Base-by-base conservation (phyloP, 2,329 filamentous ascomycete species). In the Venturia pyrina region DNA sequence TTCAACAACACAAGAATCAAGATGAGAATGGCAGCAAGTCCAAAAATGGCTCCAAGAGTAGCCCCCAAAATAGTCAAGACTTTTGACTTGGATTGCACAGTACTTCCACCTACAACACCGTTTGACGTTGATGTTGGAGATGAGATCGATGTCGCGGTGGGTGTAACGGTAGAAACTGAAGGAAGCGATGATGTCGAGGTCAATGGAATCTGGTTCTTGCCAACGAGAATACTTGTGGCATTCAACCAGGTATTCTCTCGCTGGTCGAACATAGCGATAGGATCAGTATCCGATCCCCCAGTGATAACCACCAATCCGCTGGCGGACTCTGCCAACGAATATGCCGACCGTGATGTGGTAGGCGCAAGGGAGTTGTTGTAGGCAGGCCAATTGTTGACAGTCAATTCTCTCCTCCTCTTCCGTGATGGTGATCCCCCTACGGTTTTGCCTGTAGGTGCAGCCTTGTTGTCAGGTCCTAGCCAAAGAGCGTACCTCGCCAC, bases 281-380 rank as follows among this genome's bases (percentile, higher is more conserved):
- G 83, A 67, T 89, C 83, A 1, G 88, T 78, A 6, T 79, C 76
- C 70, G 84, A 86, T 34, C 92, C 92, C 57, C 92, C 90, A n/a
- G 88, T 86, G 67, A 96, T 86, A 17, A 95, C 89, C 1, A 93
- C 85, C 69, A 88, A 78, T 3, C 89, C 90, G 68, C 84, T 76
- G 1, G 82, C 72, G 67, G 85, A 87, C 70, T 88, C 83, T 0
- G 92, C 89, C 19, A 96, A 75, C 0, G 90, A 88, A 72, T 86
- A 96, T 60, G 86, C 84, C n/a, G 80, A 81, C 69, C 92, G 83
- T 6, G 81, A 85, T 10, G 77, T 79, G 0, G 78, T 83, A 0
- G 93, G 89, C 0, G 89, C 93, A 53, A 87, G 76, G 0, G 87
- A 89, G 64, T 79, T 82, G 76, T 97, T 93, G 76, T 97, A 97